Evolutionary conservation across 2,329 filamentous ascomycete genomes (phyloP).

Genomic region (Stachybotrys chlorohalonatus): DNA sequence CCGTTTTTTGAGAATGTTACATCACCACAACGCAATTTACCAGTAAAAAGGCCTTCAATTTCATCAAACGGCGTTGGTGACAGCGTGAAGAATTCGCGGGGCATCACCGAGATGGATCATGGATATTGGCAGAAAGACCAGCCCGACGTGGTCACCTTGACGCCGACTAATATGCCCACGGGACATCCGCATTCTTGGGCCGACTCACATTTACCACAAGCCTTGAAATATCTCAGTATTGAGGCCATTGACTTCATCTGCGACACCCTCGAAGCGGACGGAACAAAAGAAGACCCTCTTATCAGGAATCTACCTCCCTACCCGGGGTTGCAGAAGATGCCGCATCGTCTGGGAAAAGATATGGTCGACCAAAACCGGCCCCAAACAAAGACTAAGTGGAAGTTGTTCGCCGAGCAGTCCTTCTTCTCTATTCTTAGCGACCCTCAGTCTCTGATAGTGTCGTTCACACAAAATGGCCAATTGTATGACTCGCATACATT

Average conservation of each 20-base stretch:
- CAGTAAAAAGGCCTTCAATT: background rate
- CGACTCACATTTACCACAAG: slow-evolving; percentile 42
- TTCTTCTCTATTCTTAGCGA: slow-evolving; percentile 55
- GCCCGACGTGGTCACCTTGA: background rate
- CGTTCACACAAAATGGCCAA: slow-evolving; percentile 45
- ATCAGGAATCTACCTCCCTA: background rate
- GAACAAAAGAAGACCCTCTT: slow-evolving; percentile 39
- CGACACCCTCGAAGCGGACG: slow-evolving; percentile 48
- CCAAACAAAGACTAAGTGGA: slow-evolving; percentile 37
- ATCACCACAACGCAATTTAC: slow-evolving; percentile 1
- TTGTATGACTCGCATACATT: slow-evolving; percentile 51
- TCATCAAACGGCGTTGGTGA: background rate
- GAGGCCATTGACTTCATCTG: slow-evolving; percentile 52
- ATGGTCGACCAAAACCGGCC: slow-evolving; percentile 1
- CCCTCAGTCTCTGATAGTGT: slow-evolving; percentile 42
- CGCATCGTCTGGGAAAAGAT: too few species aligned
- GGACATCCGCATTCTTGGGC: slow-evolving; percentile 2
- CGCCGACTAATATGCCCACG: background rate
- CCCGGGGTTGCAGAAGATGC: background rate
- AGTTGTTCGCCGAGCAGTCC: slow-evolving; percentile 53
- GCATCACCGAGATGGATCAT: background rate
- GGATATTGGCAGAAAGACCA: background rate
- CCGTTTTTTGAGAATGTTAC: slow-evolving; percentile 29
- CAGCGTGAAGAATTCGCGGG: background rate
- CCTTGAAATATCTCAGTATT: slow-evolving; percentile 42